These are phyloP conservation scores for Lagenidium giganteum DNA, from an alignment of 352 stramenopile species.

Conservation along the genomic window DNA sequence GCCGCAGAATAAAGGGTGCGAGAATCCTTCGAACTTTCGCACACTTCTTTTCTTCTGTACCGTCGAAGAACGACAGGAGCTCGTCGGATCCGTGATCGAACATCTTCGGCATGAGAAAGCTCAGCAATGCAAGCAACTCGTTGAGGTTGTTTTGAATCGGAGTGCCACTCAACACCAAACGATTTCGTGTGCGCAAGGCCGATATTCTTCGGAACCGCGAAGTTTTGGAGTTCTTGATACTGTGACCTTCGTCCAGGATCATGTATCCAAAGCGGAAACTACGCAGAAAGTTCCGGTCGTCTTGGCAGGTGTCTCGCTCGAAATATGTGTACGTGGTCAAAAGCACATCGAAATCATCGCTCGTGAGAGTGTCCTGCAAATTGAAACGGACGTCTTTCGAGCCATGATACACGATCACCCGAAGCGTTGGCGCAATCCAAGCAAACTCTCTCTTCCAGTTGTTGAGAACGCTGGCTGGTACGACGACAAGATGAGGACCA, in stretches of 20 bases:
- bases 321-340: slow-evolving; percentile 92
- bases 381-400: slow-evolving; percentile 51
- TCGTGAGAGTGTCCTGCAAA: slow-evolving; percentile 45
- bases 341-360: slow-evolving; percentile 73
- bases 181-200: slow-evolving; percentile 62
- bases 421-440: slow-evolving; percentile 90
- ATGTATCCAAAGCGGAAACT: slow-evolving; percentile 88
- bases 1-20: slow-evolving; percentile 95
- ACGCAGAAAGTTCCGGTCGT: slow-evolving; percentile 77
- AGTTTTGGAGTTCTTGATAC: slow-evolving; percentile 90
- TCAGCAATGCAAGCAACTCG: slow-evolving; percentile 86
- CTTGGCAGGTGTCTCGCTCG: slow-evolving; percentile 79
- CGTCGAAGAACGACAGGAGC: slow-evolving; percentile 77
- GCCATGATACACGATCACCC: slow-evolving; percentile 83
- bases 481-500: slow-evolving; percentile 90
- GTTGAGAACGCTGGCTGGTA: slow-evolving; percentile 88
- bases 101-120: slow-evolving; percentile 90
- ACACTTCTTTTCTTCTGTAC: slow-evolving; percentile 73
- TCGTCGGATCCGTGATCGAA: slow-evolving; percentile 83
- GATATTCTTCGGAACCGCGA: slow-evolving; percentile 88
- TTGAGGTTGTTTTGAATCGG: slow-evolving; percentile 90
- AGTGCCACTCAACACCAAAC: slow-evolving; percentile 82
- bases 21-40: slow-evolving; percentile 90
- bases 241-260: slow-evolving; percentile 92
- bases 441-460: slow-evolving; percentile 92